phyloP scores from a whole-genome alignment of 139 green algal genomes.

The Chlorella sp. region DNA sequence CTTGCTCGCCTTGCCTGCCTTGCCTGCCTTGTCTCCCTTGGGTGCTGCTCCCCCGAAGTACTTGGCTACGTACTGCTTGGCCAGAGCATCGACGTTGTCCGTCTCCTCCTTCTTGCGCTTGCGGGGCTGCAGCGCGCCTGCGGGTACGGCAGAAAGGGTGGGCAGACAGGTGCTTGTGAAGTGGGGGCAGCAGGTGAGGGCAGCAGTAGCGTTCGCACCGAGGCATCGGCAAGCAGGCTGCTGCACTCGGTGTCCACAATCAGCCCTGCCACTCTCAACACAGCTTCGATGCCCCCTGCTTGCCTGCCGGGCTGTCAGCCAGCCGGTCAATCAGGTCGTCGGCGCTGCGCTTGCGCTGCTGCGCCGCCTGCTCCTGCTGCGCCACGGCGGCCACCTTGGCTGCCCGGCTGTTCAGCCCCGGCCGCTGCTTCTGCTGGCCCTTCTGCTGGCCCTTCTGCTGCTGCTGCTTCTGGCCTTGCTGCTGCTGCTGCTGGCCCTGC shows the following conservation, averaged over 20 bases:
- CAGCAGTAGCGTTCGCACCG: too few relatives aligned
- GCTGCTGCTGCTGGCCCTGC: neutral
- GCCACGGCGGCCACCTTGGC: neutral
- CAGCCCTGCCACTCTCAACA: neutral
- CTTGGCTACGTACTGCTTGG: constrained; percentile 35
- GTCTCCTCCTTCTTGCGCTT: constrained; percentile 33
- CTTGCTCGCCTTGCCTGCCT: neutral
- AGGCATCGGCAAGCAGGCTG: too few relatives aligned
- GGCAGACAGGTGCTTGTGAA: neutral
- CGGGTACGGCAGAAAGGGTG: neutral
- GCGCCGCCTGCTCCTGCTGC: constrained; percentile 29
- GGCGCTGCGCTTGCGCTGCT: constrained; percentile 26
- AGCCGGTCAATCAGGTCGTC: constrained; percentile 45
- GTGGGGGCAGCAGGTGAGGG: neutral
- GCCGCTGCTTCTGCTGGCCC: neutral
- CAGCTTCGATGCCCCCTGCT: neutral
- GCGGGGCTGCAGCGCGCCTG: constrained; percentile 13
- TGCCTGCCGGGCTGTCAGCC: neutral
- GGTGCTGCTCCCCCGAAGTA: neutral
- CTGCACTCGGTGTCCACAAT: too few relatives aligned
- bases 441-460: neutral
- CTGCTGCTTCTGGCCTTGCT: neutral
- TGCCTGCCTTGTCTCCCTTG: too few relatives aligned
- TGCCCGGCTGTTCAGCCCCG: neutral
- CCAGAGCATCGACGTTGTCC: constrained; percentile 57